Evolutionary conservation across 176 grass and related monocot genomes (phyloP).

Genomic region (Carex myosuroides): DNA sequence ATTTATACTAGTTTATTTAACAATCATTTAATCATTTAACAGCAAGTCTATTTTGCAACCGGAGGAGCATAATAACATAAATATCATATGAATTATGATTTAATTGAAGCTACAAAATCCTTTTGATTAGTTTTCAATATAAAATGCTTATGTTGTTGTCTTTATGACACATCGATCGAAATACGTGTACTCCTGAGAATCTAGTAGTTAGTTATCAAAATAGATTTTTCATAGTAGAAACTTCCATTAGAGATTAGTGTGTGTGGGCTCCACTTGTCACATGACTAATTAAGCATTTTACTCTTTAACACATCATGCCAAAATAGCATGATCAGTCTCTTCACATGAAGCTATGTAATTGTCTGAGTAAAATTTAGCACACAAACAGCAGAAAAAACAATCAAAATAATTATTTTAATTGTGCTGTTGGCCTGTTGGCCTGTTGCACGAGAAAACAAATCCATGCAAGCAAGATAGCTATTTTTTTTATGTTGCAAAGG

Average conservation of each 20-base stretch:
- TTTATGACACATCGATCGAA: not conserved
- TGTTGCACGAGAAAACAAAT: not conserved
- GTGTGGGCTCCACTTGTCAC: not conserved
- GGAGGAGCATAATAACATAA: too few species aligned
- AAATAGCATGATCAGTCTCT: not conserved
- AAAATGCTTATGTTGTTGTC: not conserved
- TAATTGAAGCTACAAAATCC: not conserved
- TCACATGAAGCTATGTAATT: slow-evolving; percentile 3
- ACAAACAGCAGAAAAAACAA: slow-evolving; percentile 9
- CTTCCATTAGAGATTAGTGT: slow-evolving; percentile 15
- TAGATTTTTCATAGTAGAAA: slow-evolving; percentile 8
- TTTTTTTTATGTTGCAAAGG: slow-evolving; percentile 1
- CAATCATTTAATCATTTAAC: not conserved
- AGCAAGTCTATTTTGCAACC: too few species aligned
- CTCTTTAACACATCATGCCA: not conserved
- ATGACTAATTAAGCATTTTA: not conserved
- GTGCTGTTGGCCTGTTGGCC: too few species aligned
- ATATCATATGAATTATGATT: not conserved
- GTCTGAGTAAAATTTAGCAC: not conserved
- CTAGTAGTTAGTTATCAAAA: not conserved
- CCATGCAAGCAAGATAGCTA: not conserved
- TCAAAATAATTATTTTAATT: not conserved
- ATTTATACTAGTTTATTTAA: not conserved
- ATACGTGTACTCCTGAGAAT: not conserved
- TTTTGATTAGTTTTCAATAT: not conserved